A percentile compares a stretch with the other conserved stretches of the same genome.
These are phyloP conservation scores for Rhododendron griersonianum DNA, from an alignment of 148 eudicot species.

Conservation along the genomic window DNA sequence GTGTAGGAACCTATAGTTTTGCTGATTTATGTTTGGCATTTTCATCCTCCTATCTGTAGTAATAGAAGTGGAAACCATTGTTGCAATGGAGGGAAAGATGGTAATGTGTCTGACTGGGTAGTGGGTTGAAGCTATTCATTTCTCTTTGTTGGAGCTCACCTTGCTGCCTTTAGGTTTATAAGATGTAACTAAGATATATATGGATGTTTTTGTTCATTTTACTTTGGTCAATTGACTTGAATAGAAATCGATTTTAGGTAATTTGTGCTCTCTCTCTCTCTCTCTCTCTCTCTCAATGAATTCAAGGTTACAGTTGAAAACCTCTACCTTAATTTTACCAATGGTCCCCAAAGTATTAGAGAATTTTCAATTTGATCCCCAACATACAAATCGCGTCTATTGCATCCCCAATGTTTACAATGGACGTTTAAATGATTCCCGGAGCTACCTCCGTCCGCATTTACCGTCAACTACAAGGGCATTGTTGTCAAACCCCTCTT, in stretches of 20 bases:
- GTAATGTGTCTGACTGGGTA: neutral
- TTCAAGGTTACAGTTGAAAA: neutral
- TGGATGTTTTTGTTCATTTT: neutral
- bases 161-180: neutral
- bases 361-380: too few relatives aligned
- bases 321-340: neutral
- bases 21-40: neutral
- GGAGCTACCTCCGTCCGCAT: too few relatives aligned
- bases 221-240: neutral
- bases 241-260: neutral
- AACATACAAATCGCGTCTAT: too few relatives aligned
- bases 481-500: too few relatives aligned
- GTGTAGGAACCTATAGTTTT: conserved; percentile 4
- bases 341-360: too few relatives aligned
- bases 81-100: neutral
- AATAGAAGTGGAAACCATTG: neutral
- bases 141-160: conserved; percentile 5
- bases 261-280: neutral
- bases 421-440: too few relatives aligned
- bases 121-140: conserved; percentile 8
- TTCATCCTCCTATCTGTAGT: neutral
- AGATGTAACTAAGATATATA: neutral
- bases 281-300: neutral
- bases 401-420: too few relatives aligned
- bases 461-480: too few relatives aligned